Conservation (phyloP, 2,329 filamentous ascomycete species). For the Cadophora malorum region DNA sequence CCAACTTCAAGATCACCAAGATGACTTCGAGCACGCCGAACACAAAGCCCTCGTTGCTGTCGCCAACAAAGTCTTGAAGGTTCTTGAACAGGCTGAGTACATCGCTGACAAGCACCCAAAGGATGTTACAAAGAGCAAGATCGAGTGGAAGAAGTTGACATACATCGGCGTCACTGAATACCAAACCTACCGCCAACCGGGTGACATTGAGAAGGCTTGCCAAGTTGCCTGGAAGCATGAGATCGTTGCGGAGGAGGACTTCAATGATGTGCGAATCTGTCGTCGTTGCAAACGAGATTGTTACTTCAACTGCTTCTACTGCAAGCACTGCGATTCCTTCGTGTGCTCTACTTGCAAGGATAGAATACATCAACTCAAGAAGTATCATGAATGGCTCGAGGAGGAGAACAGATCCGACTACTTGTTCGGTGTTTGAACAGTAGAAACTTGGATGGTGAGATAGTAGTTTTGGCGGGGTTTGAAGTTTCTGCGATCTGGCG, state of each 20-base stretch:
- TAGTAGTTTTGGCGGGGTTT: neutral
- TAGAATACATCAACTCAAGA: neutral
- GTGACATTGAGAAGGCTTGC: neutral
- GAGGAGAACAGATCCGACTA: neutral
- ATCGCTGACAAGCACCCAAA: neutral
- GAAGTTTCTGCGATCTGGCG: neutral
- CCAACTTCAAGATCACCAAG: constrained; percentile 5
- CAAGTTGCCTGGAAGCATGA: neutral
- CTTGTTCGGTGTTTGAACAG: neutral
- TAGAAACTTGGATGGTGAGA: neutral
- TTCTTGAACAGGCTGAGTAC: neutral
- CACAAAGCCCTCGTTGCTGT: constrained; percentile 1
- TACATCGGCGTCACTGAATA: neutral
- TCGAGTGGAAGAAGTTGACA: neutral
- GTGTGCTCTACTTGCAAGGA: constrained; percentile 11
- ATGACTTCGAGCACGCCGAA: constrained; percentile 5
- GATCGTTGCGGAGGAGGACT: neutral
- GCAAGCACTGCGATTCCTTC: neutral
- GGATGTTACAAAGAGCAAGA: constrained; percentile 2
- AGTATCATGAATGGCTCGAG: neutral
- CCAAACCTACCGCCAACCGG: constrained; percentile 3
- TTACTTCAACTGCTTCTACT: neutral
- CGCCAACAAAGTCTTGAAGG: neutral
- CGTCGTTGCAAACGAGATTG: constrained; percentile 1
- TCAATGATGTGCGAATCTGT: neutral